Base-by-base conservation (phyloP, 225 moss, liverwort and hornwort species). In the Thuidium tamariscinum region DNA sequence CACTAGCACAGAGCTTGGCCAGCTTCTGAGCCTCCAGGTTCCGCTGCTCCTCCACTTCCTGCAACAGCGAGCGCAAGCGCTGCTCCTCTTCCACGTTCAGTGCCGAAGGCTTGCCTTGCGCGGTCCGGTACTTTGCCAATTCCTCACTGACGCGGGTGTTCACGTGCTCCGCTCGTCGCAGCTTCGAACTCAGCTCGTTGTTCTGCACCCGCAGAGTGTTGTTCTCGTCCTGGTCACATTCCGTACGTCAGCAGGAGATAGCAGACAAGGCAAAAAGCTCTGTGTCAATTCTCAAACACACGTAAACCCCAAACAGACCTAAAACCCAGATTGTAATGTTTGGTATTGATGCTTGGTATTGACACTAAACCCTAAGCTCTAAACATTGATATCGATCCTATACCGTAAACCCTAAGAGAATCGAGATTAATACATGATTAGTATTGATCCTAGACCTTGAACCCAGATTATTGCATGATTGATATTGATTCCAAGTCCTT, bases 21-120 rank as follows among this genome's bases (percentile, higher is more conserved):
- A 97, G 90, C 74, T 88, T 95, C 86, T 92, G 95, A 3, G 95
- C 92, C 74, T 94, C 89, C 41, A 93, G 84, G 56, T 94, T 84
- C 54, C 91, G 83, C 68, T 94, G 93, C 86, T 95, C 94, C 82
- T 95, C 91, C 39, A 93, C 89, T 80, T 94, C 95, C 90, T 95
- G 93, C 48, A 97, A 89, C 69, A 89, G 86, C 11, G 85, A 91
- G 56, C 92, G 89, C 10, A 97, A 90, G 57, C 94, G 93, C 34
- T 93, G 92, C 84, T 97, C 96, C 89, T 97, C 97, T 62, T 97
- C 97, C 44, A 97, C 89, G 84, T 96, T 96, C 30, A 95, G 48
- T 23, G 93, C 89, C 30, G 94, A 89, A 19, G 89, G 84, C 87
- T 95, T 96, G 72, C 95, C 97, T 39, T 97, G 95, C 4, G 94